Evolutionary conservation across 2,329 filamentous ascomycete genomes (phyloP).

Genomic region (Colletotrichum sublineola): DNA sequence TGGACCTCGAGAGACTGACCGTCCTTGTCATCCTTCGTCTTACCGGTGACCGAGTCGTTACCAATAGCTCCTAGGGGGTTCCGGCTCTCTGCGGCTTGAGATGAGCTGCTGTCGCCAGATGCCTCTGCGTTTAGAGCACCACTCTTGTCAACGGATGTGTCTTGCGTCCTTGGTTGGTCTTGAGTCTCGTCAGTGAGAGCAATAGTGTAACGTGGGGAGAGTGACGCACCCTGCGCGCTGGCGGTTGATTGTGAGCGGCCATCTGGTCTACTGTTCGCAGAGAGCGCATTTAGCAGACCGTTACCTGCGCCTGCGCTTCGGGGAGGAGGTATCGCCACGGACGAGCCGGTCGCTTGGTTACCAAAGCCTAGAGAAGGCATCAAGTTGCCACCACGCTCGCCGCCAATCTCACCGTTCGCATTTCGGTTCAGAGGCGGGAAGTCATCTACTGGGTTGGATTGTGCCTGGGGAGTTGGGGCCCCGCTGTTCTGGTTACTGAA

Average conservation of each 20-base stretch:
- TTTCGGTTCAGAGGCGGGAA: conserved; percentile 73
- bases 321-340: conserved; percentile 51
- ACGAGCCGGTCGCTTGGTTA: conserved; percentile 56
- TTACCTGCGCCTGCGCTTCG: conserved; percentile 64
- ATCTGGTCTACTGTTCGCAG: conserved; percentile 68
- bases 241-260: conserved; percentile 59
- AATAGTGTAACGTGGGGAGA: neutral
- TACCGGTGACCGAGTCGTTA: conserved; percentile 55
- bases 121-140: conserved; percentile 60
- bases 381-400: conserved; percentile 65
- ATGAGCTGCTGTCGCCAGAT: conserved; percentile 50
- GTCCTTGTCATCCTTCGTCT: conserved; percentile 60
- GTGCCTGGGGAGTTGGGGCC: conserved; percentile 60
- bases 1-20: conserved; percentile 57
- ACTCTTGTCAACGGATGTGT: conserved; percentile 58
- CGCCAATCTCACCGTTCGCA: conserved; percentile 69
- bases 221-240: conserved; percentile 52
- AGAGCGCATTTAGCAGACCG: conserved; percentile 74
- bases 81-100: conserved; percentile 52
- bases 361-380: conserved; percentile 69
- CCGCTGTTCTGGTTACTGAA: conserved; percentile 61
- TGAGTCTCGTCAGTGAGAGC: neutral
- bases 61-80: conserved; percentile 63
- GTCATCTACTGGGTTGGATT: conserved; percentile 67
- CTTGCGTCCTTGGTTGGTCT: conserved; percentile 56